A percentile compares a stretch with the other conserved stretches of the same genome.
Evolutionary conservation across 164 flowering plant species (phyloP).

Genomic region (Chloranthus sessilifolius): DNA sequence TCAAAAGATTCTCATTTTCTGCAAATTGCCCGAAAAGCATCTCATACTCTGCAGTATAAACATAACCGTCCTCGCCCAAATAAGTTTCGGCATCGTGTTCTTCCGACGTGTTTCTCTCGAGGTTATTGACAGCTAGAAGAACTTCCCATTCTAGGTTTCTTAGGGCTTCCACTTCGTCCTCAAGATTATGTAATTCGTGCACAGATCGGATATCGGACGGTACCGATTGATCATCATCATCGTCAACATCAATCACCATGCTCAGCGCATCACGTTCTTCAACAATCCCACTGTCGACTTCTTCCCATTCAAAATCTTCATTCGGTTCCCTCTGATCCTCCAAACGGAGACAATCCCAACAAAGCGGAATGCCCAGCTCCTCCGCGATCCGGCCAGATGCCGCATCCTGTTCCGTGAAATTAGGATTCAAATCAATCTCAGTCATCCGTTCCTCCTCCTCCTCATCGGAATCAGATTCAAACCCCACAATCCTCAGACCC

Average conservation of each 20-base stretch:
- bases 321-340: constrained; percentile 37
- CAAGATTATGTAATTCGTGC: not conserved
- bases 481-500: constrained; percentile 25
- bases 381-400: constrained; percentile 7
- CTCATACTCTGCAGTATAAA: constrained; percentile 29
- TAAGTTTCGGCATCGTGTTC: constrained; percentile 19
- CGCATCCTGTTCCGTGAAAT: not conserved
- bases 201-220: constrained; percentile 18
- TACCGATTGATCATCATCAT: constrained; percentile 30
- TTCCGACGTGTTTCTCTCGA: constrained; percentile 18
- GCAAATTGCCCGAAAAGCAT: constrained; percentile 36
- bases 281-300: constrained; percentile 42
- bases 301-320: constrained; percentile 87
- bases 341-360: constrained; percentile 64
- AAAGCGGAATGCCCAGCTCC: constrained; percentile 33
- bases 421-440: too few relatives aligned
- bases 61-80: constrained; percentile 20
- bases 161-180: constrained; percentile 3
- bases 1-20: constrained; percentile 29
- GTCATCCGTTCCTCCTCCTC: constrained; percentile 19
- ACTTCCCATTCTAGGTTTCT: constrained; percentile 39
- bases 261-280: constrained; percentile 54
- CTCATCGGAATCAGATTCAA: constrained; percentile 43
- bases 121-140: constrained; percentile 30
- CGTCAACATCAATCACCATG: constrained; percentile 31